Evolutionary conservation across 2,329 filamentous ascomycete species (phyloP).

Genomic region (Trichophyton benhamiae): DNA sequence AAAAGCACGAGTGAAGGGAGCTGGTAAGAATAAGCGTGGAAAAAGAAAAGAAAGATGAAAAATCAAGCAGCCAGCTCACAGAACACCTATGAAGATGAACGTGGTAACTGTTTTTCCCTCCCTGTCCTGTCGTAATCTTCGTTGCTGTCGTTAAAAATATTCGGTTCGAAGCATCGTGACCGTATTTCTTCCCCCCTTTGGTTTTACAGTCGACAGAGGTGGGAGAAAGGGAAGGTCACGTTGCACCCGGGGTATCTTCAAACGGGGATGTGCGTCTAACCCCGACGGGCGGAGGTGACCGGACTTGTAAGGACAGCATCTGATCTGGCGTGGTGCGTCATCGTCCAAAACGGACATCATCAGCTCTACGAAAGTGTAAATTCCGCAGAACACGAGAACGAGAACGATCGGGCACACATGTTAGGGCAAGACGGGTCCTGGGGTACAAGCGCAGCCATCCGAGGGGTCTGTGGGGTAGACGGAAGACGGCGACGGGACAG

Average conservation of each 20-base stretch:
- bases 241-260: neutral
- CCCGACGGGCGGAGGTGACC: neutral
- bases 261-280: neutral
- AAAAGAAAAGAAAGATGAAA: neutral
- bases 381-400: neutral
- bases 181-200: neutral
- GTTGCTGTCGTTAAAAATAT: neutral
- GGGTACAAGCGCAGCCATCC: neutral
- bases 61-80: neutral
- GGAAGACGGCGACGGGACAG: slow-evolving; percentile 34
- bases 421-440: neutral
- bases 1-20: neutral
- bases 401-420: neutral
- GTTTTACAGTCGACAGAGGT: neutral
- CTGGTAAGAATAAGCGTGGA: neutral
- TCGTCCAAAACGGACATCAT: neutral
- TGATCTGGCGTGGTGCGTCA: neutral
- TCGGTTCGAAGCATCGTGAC: neutral
- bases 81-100: neutral
- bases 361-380: neutral
- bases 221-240: neutral
- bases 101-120: neutral
- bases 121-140: neutral
- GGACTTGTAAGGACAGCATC: neutral
- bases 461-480: neutral